A percentile compares a stretch with the other conserved stretches of the same genome.
Evolutionary conservation across 2,329 filamentous ascomycete genomes (phyloP).

Genomic region (Diaporthe velutina): DNA sequence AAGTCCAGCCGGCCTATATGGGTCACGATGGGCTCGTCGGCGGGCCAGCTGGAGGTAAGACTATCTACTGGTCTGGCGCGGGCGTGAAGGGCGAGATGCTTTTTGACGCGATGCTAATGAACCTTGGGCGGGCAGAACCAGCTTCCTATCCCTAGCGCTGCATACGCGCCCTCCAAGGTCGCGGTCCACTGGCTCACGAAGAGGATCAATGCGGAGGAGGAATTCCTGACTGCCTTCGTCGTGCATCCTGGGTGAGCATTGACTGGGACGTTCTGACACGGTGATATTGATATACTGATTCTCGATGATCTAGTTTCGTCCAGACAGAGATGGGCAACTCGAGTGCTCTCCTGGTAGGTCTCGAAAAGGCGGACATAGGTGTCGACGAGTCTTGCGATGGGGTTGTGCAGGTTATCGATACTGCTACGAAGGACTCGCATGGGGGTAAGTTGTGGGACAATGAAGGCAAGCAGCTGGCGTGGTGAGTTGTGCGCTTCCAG

Average conservation of each 20-base stretch:
- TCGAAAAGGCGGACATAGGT: background rate
- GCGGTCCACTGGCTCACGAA: constrained; percentile 49
- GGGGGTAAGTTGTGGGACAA: constrained; percentile 22
- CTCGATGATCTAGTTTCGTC: constrained; percentile 31
- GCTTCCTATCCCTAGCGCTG: constrained; percentile 47
- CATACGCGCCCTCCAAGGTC: constrained; percentile 60
- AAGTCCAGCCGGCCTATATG: constrained; percentile 50
- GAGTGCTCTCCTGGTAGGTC: background rate
- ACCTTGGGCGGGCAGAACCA: constrained; percentile 33
- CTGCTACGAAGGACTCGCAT: constrained; percentile 13
- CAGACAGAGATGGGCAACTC: constrained; percentile 42
- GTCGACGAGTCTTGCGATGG: constrained; percentile 23
- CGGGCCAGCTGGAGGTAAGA: constrained; percentile 42
- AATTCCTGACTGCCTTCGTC: constrained; percentile 49
- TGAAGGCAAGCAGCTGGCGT: background rate
- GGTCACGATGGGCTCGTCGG: constrained; percentile 50
- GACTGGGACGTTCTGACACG: background rate
- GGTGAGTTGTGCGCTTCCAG: background rate
- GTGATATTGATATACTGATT: background rate
- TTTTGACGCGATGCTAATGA: background rate
- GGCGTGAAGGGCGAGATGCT: background rate
- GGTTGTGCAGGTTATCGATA: constrained; percentile 25
- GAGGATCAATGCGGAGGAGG: constrained; percentile 49
- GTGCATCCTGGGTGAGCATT: constrained; percentile 47
- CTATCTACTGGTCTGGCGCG: background rate